Evolutionary conservation across 441 rosid species (phyloP).

Genomic region (Flueggea neowawraea): DNA sequence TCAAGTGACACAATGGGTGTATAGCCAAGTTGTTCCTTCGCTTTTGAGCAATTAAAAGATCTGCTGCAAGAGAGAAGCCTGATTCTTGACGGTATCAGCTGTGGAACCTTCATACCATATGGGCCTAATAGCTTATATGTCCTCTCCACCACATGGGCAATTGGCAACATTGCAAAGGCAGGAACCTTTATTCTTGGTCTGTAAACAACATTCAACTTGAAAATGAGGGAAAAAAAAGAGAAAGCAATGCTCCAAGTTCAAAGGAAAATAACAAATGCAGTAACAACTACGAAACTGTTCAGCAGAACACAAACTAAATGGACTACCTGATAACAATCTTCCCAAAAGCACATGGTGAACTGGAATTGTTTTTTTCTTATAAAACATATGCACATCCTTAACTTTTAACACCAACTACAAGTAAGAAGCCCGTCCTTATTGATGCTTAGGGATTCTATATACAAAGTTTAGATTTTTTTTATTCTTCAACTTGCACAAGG

Average conservation of each 20-base stretch:
- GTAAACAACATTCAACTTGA: constrained; percentile 33
- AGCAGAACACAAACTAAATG: too few species aligned
- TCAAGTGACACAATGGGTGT: constrained; percentile 71
- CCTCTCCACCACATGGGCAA: constrained; percentile 74
- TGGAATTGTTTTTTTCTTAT: too few species aligned
- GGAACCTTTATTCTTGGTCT: constrained; percentile 94
- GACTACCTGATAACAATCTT: too few species aligned
- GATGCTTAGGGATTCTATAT: too few species aligned
- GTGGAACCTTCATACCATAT: constrained; percentile 92
- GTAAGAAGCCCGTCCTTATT: too few species aligned
- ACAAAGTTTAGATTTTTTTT: too few species aligned
- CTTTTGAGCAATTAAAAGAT: constrained; percentile 77
- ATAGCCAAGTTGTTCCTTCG: constrained; percentile 78
- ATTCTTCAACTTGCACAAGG: too few species aligned
- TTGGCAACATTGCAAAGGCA: constrained; percentile 72
- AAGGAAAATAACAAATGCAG: too few species aligned
- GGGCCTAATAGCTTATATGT: constrained; percentile 65
- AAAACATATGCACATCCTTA: too few species aligned
- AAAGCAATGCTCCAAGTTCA: not conserved
- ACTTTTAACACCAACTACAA: too few species aligned
- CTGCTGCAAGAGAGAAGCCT: constrained; percentile 81
- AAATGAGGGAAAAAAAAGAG: not conserved
- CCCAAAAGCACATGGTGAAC: too few species aligned
- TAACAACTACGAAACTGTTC: too few species aligned
- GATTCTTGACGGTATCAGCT: constrained; percentile 89